Conservation (phyloP, 768 basidiomycete genomes). For the Pleurotus platypus region DNA sequence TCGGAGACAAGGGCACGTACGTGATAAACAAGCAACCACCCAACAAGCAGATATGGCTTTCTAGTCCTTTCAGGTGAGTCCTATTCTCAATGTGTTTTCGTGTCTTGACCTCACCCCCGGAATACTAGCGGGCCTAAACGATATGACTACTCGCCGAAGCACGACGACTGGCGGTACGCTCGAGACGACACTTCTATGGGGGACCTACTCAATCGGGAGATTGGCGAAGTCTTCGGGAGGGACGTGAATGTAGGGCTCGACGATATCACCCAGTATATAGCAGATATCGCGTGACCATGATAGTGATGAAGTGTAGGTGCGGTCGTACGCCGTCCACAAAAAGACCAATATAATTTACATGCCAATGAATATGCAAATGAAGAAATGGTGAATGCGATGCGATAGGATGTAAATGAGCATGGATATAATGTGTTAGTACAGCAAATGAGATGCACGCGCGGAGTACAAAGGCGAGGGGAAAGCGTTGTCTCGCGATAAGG, state of each 20-base stretch:
- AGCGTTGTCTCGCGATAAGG: no score
- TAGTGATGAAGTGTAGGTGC: no score
- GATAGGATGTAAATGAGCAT: neutral
- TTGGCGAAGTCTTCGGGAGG: slow-evolving; percentile 34
- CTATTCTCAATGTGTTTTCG: neutral
- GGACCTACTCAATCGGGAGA: slow-evolving; percentile 64
- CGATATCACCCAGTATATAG: no score
- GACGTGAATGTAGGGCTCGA: slow-evolving; percentile 26
- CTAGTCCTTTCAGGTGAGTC: slow-evolving; percentile 77
- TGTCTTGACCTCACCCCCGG: neutral
- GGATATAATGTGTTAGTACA: slow-evolving; percentile 1
- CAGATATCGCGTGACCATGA: no score
- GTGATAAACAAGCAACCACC: slow-evolving; percentile 98
- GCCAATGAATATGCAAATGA: neutral
- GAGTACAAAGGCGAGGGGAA: no score
- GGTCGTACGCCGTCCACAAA: neutral
- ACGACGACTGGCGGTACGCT: slow-evolving; percentile 71
- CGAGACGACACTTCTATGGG: slow-evolving; percentile 63
- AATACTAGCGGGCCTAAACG: slow-evolving; percentile 81
- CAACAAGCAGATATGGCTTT: slow-evolving; percentile 96
- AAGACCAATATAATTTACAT: slow-evolving; percentile 7
- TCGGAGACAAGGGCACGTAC: slow-evolving; percentile 81
- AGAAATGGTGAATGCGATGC: neutral
- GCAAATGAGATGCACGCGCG: neutral
- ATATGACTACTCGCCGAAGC: slow-evolving; percentile 66